Conservation (phyloP, 2,329 filamentous ascomycete species). For the Thielaviopsis euricoi region DNA sequence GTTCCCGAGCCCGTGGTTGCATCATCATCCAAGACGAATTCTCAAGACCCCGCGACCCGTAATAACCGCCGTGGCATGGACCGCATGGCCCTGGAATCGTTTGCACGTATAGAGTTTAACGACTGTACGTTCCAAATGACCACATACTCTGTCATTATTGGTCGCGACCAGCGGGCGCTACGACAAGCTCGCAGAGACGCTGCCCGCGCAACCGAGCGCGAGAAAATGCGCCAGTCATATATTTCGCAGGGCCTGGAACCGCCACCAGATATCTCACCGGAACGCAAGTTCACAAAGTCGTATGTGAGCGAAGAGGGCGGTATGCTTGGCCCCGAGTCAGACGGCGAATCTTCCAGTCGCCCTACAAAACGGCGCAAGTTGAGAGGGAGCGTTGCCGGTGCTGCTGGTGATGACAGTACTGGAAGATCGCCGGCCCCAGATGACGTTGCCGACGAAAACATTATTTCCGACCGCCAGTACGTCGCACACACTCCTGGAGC, state of each 20-base stretch:
- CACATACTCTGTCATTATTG: slow-evolving; percentile 54
- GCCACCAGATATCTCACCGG: slow-evolving; percentile 31
- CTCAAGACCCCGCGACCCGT: not conserved
- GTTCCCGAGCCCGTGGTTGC: not conserved
- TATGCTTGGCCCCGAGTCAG: slow-evolving; percentile 47
- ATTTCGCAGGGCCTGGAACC: slow-evolving; percentile 32
- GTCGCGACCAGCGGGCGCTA: slow-evolving; percentile 48
- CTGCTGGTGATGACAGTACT: slow-evolving; percentile 21
- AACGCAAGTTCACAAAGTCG: slow-evolving; percentile 43
- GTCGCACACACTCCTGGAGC: slow-evolving; percentile 43
- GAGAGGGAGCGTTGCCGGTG: not conserved
- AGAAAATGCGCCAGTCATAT: slow-evolving; percentile 29
- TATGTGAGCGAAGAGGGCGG: slow-evolving; percentile 55
- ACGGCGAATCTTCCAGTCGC: slow-evolving; percentile 33
- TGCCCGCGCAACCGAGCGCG: slow-evolving; percentile 29
- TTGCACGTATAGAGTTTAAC: slow-evolving; percentile 48
- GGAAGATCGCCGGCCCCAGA: slow-evolving; percentile 25
- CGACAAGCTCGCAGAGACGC: slow-evolving; percentile 36
- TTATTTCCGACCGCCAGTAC: slow-evolving; percentile 42
- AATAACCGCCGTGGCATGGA: not conserved
- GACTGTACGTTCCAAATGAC: slow-evolving; percentile 70
- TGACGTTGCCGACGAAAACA: slow-evolving; percentile 25
- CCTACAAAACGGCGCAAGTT: slow-evolving; percentile 29
- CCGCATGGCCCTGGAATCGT: slow-evolving; percentile 30
- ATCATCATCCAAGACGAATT: not conserved